These are phyloP conservation scores for Oidiodendron maius DNA, from an alignment of 495 filamentous ascomycete species.

Conservation along the genomic window DNA sequence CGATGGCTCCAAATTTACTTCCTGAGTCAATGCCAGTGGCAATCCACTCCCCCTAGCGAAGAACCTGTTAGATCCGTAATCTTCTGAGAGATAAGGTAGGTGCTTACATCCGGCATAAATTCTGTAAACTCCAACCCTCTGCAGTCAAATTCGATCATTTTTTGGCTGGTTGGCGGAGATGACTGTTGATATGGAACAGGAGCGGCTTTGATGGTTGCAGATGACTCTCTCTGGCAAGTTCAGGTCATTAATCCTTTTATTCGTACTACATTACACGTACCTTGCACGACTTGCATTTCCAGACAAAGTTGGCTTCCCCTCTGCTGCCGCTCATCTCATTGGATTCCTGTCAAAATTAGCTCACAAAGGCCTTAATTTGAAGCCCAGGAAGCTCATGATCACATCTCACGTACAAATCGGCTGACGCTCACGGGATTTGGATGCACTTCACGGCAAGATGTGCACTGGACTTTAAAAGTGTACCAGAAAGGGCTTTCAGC, in stretches of 20 bases:
- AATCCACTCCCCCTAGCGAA: slow-evolving; percentile 73
- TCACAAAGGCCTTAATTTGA: neutral
- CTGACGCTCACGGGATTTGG: slow-evolving; percentile 81
- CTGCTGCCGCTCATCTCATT: slow-evolving; percentile 85
- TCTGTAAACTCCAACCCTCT: slow-evolving; percentile 87
- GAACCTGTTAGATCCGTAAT: neutral
- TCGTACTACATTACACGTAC: slow-evolving; percentile 31
- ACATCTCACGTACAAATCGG: slow-evolving; percentile 64
- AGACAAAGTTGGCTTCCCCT: slow-evolving; percentile 96
- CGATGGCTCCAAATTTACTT: slow-evolving; percentile 73
- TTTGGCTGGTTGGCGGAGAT: slow-evolving; percentile 65
- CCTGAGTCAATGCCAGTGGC: slow-evolving; percentile 73
- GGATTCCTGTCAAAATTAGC: slow-evolving; percentile 52
- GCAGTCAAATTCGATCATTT: slow-evolving; percentile 86
- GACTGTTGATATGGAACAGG: slow-evolving; percentile 63
- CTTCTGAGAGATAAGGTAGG: neutral
- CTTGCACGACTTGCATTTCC: slow-evolving; percentile 91
- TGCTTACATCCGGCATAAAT: slow-evolving; percentile 76
- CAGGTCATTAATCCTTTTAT: neutral
- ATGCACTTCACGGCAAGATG: slow-evolving; percentile 86
- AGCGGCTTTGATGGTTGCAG: slow-evolving; percentile 59
- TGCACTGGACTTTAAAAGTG: slow-evolving; percentile 95
- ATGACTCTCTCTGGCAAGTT: slow-evolving; percentile 44
- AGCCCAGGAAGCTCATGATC: too few species aligned
- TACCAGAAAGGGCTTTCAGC: slow-evolving; percentile 81